These are phyloP conservation scores for Phalaenopsis aphrodite DNA, from an alignment of 106 monocot species.

Conservation along the genomic window DNA sequence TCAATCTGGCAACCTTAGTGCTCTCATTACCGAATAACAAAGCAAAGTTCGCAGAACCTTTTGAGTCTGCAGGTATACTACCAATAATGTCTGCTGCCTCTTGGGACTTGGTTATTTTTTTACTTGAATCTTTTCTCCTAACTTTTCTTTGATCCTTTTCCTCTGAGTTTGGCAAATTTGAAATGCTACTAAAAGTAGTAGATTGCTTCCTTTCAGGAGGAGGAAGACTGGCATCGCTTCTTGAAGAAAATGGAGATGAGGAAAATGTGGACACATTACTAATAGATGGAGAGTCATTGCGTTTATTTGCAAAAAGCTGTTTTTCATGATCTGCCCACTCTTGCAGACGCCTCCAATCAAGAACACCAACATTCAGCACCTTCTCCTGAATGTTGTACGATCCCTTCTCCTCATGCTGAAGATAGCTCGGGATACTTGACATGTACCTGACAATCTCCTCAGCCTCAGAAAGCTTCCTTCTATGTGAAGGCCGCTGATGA, in stretches of 20 bases:
- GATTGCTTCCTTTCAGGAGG: slow-evolving; percentile 16
- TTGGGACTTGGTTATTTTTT: background rate
- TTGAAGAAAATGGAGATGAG: slow-evolving; percentile 11
- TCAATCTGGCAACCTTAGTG: slow-evolving; percentile 3
- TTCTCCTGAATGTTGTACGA: slow-evolving; percentile 29
- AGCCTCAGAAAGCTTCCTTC: background rate
- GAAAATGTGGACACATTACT: slow-evolving; percentile 14
- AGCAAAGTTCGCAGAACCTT: background rate
- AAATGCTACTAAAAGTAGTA: background rate
- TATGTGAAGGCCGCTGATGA: slow-evolving; percentile 1
- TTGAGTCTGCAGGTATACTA: background rate
- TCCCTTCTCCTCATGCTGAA: slow-evolving; percentile 13
- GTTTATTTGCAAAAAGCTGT: background rate
- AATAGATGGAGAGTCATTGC: slow-evolving; percentile 11
- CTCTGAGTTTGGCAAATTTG: background rate
- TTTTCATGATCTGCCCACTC: slow-evolving; percentile 30
- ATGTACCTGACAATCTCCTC: slow-evolving; percentile 16
- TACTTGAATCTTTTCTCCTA: slow-evolving; percentile 7
- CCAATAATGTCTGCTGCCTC: slow-evolving; percentile 1
- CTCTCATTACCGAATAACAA: background rate
- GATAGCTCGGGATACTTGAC: slow-evolving; percentile 20
- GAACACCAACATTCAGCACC: slow-evolving; percentile 65
- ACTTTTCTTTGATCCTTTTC: slow-evolving; percentile 6
- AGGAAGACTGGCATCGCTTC: slow-evolving; percentile 1
- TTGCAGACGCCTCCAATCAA: slow-evolving; percentile 58